phyloP scores from a whole-genome alignment of 768 basidiomycete genomes.

The Suillus subalutaceus region DNA sequence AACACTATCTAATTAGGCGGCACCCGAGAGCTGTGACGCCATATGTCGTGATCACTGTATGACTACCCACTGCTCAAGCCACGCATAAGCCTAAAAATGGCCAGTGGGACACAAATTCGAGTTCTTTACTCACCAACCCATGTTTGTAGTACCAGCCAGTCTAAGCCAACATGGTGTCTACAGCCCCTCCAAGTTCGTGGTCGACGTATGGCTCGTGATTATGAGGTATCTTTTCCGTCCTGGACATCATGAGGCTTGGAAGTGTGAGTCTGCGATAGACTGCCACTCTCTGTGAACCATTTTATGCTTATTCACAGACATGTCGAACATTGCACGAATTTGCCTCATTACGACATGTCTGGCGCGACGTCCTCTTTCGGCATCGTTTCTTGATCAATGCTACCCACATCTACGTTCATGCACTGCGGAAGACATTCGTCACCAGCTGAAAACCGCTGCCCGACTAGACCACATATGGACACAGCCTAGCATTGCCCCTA shows the following conservation, averaged over 20 bases:
- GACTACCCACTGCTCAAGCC: neutral
- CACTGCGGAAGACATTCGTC: slow-evolving; percentile 23
- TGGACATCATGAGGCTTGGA: slow-evolving; percentile 27
- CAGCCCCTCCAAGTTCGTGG: slow-evolving; percentile 18
- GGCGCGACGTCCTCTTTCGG: slow-evolving; percentile 24
- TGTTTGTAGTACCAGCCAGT: neutral
- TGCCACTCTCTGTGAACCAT: neutral
- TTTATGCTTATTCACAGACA: slow-evolving; percentile 19
- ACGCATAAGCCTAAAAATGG: neutral
- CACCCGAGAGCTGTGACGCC: neutral
- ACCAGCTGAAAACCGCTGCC: slow-evolving; percentile 26
- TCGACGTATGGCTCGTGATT: slow-evolving; percentile 32
- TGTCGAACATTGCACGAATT: slow-evolving; percentile 28
- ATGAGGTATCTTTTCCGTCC: slow-evolving; percentile 30
- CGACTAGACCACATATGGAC: slow-evolving; percentile 4
- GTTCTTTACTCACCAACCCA: neutral
- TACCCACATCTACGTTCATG: slow-evolving; percentile 30
- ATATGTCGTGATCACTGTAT: neutral
- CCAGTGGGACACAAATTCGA: neutral
- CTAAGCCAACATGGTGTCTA: neutral
- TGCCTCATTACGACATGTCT: slow-evolving; percentile 28
- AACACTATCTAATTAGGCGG: too few species aligned
- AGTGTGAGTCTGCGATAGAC: slow-evolving; percentile 22
- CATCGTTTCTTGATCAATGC: slow-evolving; percentile 25
- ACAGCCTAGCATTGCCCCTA: neutral